Percentiles rank a stretch among this genome's conserved stretches.
phyloP scores from a whole-genome alignment of 192 early-diverging fungal genomes.

The Gaertneriomyces sp. region DNA sequence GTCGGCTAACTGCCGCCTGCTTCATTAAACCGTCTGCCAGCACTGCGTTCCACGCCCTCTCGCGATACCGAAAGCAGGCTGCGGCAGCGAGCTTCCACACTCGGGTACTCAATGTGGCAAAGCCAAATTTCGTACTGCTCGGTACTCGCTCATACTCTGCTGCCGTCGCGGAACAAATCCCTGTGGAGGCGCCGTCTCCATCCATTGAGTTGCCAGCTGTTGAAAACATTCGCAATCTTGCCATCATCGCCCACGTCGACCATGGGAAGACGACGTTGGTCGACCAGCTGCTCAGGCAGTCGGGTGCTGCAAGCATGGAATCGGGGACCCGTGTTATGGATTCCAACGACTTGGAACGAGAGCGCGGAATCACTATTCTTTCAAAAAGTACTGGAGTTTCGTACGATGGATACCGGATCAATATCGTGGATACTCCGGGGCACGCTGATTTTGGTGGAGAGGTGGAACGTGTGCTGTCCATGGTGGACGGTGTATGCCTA shows the following conservation, averaged over 20 bases:
- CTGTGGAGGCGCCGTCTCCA: not conserved
- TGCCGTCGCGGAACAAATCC: no score
- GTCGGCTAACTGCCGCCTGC: no score
- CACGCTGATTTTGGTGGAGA: constrained; percentile 48
- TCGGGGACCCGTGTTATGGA: constrained; percentile 77
- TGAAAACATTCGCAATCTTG: constrained; percentile 31
- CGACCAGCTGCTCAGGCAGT: constrained; percentile 62
- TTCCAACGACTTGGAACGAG: constrained; percentile 73
- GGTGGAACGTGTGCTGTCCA: constrained; percentile 82
- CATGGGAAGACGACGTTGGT: constrained; percentile 77
- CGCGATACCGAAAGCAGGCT: no score
- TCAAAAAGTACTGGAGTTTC: constrained; percentile 74
- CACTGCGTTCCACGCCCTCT: no score
- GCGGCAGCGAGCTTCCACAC: no score
- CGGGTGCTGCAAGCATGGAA: constrained; percentile 44
- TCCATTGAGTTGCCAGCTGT: not conserved
- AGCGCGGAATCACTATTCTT: constrained; percentile 87
- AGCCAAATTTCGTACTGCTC: no score
- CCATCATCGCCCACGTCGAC: constrained; percentile 85
- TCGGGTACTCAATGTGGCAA: no score
- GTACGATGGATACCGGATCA: constrained; percentile 74
- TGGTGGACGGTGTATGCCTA: constrained; percentile 83
- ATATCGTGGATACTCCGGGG: constrained; percentile 86
- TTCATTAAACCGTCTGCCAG: no score
- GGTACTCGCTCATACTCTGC: no score